Evolutionary conservation across 1,284 basidiomycete genomes (phyloP).

Genomic region (Sanguinoderma infundibulare): DNA sequence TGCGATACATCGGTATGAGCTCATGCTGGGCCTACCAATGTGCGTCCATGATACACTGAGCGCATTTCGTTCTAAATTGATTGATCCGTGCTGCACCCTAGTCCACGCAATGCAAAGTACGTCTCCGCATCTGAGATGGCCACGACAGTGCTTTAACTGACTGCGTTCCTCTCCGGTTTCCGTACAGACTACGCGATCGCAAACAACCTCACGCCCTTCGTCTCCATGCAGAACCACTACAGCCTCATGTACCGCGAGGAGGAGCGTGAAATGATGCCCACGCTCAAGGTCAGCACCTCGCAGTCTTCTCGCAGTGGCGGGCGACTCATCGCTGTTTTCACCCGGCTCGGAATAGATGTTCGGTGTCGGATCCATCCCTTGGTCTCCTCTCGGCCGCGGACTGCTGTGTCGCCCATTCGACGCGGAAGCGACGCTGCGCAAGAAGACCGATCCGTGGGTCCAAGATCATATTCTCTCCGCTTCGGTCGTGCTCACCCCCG

Average conservation of each 20-base stretch:
- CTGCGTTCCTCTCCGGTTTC: neutral
- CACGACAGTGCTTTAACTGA: no score
- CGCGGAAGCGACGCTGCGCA: conserved; percentile 5
- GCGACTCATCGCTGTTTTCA: neutral
- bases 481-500: neutral
- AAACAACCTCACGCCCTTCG: conserved; percentile 49
- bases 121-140: neutral
- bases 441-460: conserved; percentile 9
- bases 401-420: conserved; percentile 39
- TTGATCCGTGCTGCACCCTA: neutral
- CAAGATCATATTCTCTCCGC: neutral
- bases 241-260: conserved; percentile 49
- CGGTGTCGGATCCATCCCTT: conserved; percentile 47
- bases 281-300: conserved; percentile 6
- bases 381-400: conserved; percentile 46
- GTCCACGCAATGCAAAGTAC: conserved; percentile 35
- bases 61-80: neutral
- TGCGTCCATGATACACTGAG: conserved; percentile 7
- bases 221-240: conserved; percentile 58
- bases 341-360: conserved; percentile 22
- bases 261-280: conserved; percentile 53
- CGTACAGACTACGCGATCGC: conserved; percentile 34
- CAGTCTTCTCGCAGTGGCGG: neutral
- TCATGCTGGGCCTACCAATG: conserved; percentile 38
- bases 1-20: conserved; percentile 45